phyloP scores from a whole-genome alignment of 2,329 filamentous ascomycete genomes.

The Colletotrichum trifolii region DNA sequence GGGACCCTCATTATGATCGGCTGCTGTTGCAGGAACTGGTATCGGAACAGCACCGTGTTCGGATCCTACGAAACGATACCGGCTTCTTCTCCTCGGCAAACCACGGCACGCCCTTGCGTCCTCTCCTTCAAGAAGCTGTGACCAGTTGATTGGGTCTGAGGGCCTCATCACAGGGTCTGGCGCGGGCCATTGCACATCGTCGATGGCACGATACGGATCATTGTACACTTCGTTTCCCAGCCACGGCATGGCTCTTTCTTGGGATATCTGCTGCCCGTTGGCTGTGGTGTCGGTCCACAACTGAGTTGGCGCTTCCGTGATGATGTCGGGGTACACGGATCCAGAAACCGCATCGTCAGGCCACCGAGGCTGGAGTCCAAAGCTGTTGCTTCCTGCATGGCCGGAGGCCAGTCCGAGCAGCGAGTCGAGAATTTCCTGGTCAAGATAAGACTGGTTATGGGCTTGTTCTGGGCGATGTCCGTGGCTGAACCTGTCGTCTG shows the following conservation, averaged over 20 bases:
- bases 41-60: constrained; percentile 9
- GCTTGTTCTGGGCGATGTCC: background rate
- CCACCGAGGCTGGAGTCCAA: background rate
- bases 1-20: constrained; percentile 38
- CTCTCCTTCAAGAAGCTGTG: background rate
- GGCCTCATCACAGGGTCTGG: constrained; percentile 4
- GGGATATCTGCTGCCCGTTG: background rate
- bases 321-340: background rate
- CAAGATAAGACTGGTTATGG: constrained; percentile 6
- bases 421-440: constrained; percentile 14
- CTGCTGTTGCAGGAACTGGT: background rate
- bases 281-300: background rate
- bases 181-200: background rate
- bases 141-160: constrained; percentile 9
- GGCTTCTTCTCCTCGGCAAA: constrained; percentile 8
- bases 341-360: background rate
- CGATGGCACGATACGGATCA: background rate
- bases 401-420: constrained; percentile 2
- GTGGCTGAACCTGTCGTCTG: background rate
- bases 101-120: background rate
- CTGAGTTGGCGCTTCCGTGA: background rate
- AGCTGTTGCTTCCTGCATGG: background rate
- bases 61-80: constrained; percentile 9
- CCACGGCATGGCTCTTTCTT: background rate
- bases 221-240: background rate